Conservation (phyloP, 495 filamentous ascomycete genomes). For the Penicillium manginii region DNA sequence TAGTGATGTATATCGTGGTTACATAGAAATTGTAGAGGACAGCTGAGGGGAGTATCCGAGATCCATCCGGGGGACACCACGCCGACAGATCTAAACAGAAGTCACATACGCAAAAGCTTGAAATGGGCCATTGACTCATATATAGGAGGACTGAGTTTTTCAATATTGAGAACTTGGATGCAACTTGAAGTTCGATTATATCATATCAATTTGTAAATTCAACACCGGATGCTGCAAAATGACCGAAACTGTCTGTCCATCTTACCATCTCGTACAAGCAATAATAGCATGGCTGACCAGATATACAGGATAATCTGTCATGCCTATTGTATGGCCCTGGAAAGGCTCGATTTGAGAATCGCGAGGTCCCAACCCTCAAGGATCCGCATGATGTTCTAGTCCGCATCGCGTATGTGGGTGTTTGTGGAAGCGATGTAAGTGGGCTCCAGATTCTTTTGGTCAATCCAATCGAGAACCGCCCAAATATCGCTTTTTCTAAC, state of each 20-base stretch:
- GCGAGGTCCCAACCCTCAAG: not conserved
- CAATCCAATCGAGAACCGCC: too few species aligned
- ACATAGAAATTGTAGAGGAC: too few species aligned
- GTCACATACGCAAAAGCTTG: too few species aligned
- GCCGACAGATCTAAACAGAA: too few species aligned
- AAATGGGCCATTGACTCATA: too few species aligned
- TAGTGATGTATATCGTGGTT: too few species aligned
- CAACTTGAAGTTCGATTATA: too few species aligned
- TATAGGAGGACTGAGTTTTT: too few species aligned
- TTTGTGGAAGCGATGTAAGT: slow-evolving; percentile 50
- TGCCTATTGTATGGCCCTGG: not conserved
- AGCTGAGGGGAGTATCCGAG: too few species aligned
- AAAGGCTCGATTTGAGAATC: slow-evolving; percentile 11
- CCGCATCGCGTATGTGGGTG: slow-evolving; percentile 46
- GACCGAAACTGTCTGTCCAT: not conserved
- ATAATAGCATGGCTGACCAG: not conserved
- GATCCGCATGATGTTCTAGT: slow-evolving; percentile 42
- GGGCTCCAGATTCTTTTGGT: not conserved
- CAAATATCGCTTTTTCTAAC: not conserved
- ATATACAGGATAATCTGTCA: not conserved
- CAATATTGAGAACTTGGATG: too few species aligned
- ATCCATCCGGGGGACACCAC: too few species aligned
- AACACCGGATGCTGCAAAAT: not conserved
- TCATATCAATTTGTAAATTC: too few species aligned
- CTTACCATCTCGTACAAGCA: not conserved